Conservation (phyloP, 2,329 filamentous ascomycete species). For the Diaporthe citrichinensis region DNA sequence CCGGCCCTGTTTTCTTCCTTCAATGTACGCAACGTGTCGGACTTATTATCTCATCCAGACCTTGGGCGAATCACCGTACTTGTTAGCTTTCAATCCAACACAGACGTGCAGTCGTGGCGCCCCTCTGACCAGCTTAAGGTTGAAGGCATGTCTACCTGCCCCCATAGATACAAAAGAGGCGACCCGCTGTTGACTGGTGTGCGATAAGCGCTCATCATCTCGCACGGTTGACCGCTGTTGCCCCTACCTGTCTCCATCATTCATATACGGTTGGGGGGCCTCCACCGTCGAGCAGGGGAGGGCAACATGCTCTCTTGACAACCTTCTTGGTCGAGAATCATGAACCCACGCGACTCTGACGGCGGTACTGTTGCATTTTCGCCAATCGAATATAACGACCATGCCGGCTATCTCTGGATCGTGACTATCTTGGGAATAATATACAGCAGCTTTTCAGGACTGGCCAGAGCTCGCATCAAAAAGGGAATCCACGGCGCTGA, state of each 20-base stretch:
- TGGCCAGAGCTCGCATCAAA: constrained; percentile 24
- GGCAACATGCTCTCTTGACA: not conserved
- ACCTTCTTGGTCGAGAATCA: not conserved
- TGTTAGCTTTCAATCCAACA: not conserved
- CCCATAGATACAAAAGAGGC: not conserved
- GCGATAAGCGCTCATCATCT: not conserved
- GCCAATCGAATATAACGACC: constrained; percentile 13
- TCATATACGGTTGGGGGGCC: not conserved
- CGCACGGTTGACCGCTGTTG: constrained; percentile 6
- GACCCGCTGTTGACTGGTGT: not conserved
- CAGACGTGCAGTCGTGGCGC: not conserved
- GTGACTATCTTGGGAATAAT: constrained; percentile 21
- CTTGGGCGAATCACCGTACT: no score
- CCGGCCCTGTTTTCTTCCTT: not conserved
- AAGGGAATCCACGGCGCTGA: constrained; percentile 22
- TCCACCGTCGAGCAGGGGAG: not conserved
- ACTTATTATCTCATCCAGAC: not conserved
- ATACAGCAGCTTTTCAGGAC: constrained; percentile 15
- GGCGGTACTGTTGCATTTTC: not conserved
- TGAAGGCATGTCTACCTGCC: not conserved
- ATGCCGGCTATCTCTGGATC: constrained; percentile 36
- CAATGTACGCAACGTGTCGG: not conserved
- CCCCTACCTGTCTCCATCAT: not conserved
- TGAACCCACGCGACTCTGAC: not conserved
- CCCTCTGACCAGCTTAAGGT: no score